Evolutionary conservation across 176 grass and related monocot genomes (phyloP), one percentile per base, ranked within the genome.

Genomic region (Zoysia pacifica): DNA sequence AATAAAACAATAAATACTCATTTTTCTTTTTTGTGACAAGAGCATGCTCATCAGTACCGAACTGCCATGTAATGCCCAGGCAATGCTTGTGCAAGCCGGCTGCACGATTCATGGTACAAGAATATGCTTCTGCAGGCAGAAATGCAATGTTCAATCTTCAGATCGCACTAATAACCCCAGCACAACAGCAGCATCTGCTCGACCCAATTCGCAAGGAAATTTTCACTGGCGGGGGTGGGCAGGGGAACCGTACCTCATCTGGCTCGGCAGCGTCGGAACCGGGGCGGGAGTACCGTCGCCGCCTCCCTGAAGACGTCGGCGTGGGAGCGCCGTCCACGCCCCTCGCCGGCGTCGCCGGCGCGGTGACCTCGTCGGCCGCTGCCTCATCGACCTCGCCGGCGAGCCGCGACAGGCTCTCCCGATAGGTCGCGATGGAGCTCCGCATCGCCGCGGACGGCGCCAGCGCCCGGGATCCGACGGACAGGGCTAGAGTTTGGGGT

Each of bases 381-480:
- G 76, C 90, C 59, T 93, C 96, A 70, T 87, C 87, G 75, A 95
- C 81, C 81, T 95, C 96, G 76, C 69, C 86, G 83, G 93, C 96
- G 82, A 99, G 91, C 70, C 93, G 92, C 14, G 88, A 93, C 43
- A 99, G 96, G 79, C 88, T 95, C 79, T 89, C 96, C 74, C 82
- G 87, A 77, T 99, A 99, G 62, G 81, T 95, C 40, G 90, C 84
- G 72, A 99, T 88, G 61, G 96, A 95, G 61, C 86, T 81, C 79
- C 88, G 88, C 92, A 99, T 99, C 79, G 39, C 69, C 43, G 46
- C 28, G 1, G 58, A 18, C 9, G 58, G 81, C 51, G 75, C 56
- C 76, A 84, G 56, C 77, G 66, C 59, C 53, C 5, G 48, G 55
- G 64, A 53, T 80, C 80, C 42, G 41, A 47, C 36, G 52, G 44